Evolutionary conservation across 108 stramenopile genomes (phyloP), one percentile per base, ranked within the genome.

Genomic region (Conticribra weissflogii): DNA sequence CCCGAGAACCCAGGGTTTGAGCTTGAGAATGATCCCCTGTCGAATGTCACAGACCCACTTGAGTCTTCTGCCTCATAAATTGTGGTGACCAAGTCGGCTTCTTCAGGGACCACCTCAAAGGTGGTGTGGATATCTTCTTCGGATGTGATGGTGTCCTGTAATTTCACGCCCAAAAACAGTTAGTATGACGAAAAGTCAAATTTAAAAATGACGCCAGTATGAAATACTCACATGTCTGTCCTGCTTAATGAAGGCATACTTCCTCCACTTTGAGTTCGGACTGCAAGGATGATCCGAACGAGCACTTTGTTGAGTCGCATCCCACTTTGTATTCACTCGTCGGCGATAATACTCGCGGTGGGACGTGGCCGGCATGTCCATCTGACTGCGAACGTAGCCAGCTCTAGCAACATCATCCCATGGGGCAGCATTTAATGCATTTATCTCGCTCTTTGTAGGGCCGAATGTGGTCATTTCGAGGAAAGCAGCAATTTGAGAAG

Each of bases 391-490:
- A 9, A 78, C 9, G 46, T 69, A 63, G 22, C 59, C 24, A 1
- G 78, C 73, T 3, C 77, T 48, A 12, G 51, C 63, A 12, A 14
- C 25, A 14, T 54, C 51, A 41, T 34, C 64, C 66, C 66, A 80
- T 21, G 5, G 2, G 24, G 62, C 76, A 52, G 54, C 66, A 60
- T 78, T 34, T 2, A 81, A 48, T 14, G 27, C 47, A 34, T 64
- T 46, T 44, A 83, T 83, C 23, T 81, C 82, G 5, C 59, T 28
- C 45, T 27, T 72, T 5, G 33, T 77, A 2, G 76, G 71, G 25
- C 87, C 87, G 59, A 88, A 88, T 25, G 87, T 79, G 22, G 80
- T 81, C 54, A 71, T 69, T 53, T 85, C 84, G 29, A 88, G 67
- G 66, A 88, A 88, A 23, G 72, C 63, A 1, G 87, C 83, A 54